Evolutionary conservation across 345 rosid species (phyloP), one percentile per base, ranked within the genome.

Genomic region (Populus tremula): DNA sequence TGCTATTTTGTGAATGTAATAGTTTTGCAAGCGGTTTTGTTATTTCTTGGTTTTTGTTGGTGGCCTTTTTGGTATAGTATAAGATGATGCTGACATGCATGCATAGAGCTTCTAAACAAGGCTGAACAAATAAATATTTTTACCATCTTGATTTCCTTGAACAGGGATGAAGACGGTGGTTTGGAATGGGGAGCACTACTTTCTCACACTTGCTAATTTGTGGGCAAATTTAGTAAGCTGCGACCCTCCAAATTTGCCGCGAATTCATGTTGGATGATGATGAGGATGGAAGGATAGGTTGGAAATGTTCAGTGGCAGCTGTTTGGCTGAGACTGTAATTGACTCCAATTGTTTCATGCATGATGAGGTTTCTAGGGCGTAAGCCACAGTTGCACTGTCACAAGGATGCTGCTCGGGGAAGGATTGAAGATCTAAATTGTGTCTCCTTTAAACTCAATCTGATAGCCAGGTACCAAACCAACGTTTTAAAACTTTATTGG

Each of bases 201-300:
- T 94, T 71, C 76, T 89, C 74, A 85, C 85, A 2, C 83, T 96
- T 25, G 97, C 87, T 16, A 96, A 96, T 84, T 76, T 96, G 71
- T 96, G 99, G 98, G 93, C 89, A 27, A 91, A 96, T 85, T 79
- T 90, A 59, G 82, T 91, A 61, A 86, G 88, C 75, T 73, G 6
- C 1, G 76, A 86, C 67, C 91, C 97, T 73, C 98, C 97, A 8
- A 85, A 70, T 70, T 82, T 90, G 85, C 88, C 91, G 0, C 43
- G 49, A 36, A 33, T 86, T 18, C 77, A 78, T 36, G 73, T 53
- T 78, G 70, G 77, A 45, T 78, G 73, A 75, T 53, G 49, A 77
- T 45, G 49, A 79, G 50, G 70, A 54, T 56, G 62, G 27, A 8
- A 11, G 56, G 56, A 73, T 36, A 74, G 25, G 25, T 67, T 35